Evolutionary conservation across 345 rosid genomes (phyloP).

Genomic region (Jatropha curcas): DNA sequence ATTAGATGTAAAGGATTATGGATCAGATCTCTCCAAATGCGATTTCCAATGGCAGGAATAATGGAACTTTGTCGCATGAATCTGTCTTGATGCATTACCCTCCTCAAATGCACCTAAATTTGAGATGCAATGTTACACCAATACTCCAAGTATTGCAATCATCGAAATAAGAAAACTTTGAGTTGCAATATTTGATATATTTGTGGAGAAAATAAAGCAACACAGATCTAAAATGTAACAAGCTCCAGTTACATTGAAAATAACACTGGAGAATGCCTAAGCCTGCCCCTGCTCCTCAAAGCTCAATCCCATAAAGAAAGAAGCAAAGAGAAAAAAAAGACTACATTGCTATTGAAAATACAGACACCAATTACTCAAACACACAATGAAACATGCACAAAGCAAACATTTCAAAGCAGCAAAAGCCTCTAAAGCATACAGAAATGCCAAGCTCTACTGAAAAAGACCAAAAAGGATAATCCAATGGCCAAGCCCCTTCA

Average conservation of each 20-base stretch:
- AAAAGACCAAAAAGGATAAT: too few relatives aligned
- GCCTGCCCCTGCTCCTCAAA: too few relatives aligned
- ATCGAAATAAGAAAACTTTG: background rate
- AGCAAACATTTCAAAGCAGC: background rate
- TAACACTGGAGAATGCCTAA: too few relatives aligned
- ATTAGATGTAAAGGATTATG: slow-evolving; percentile 94
- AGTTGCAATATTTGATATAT: background rate
- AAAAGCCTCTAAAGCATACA: background rate
- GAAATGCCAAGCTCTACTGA: too few relatives aligned
- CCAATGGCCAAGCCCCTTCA: too few relatives aligned
- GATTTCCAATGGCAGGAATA: slow-evolving; percentile 76
- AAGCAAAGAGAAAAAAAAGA: too few relatives aligned
- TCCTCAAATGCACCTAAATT: slow-evolving; percentile 84
- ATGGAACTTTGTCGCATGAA: slow-evolving; percentile 94
- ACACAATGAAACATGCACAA: background rate
- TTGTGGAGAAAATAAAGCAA: background rate
- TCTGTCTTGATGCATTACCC: slow-evolving; percentile 88
- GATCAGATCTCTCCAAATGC: slow-evolving; percentile 92
- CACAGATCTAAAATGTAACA: background rate
- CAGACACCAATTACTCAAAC: background rate
- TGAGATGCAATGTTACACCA: slow-evolving; percentile 11
- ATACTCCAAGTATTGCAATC: background rate
- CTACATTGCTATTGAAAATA: too few relatives aligned
- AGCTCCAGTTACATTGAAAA: too few relatives aligned
- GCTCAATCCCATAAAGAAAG: too few relatives aligned